Evolutionary conservation across 768 basidiomycete species (phyloP).

Genomic region (Pleurotus citrinopileatus): DNA sequence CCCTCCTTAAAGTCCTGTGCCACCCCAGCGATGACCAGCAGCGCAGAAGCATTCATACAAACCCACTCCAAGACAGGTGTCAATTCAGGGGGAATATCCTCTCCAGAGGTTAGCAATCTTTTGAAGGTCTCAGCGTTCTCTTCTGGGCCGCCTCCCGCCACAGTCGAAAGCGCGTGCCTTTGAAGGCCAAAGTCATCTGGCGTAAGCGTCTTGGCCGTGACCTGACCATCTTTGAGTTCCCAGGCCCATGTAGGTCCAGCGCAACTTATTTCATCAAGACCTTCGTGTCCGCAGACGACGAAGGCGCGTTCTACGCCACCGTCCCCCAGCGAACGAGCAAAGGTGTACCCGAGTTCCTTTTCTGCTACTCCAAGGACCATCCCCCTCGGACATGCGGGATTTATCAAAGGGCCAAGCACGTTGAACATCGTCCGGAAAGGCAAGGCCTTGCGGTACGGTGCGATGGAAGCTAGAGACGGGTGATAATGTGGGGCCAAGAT

Average conservation of each 20-base stretch:
- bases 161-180: slow-evolving; percentile 64
- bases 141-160: slow-evolving; percentile 68
- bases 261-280: slow-evolving; percentile 93
- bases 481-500: slow-evolving; percentile 95
- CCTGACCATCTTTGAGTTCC: slow-evolving; percentile 70
- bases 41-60: slow-evolving; percentile 84
- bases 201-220: slow-evolving; percentile 60
- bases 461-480: slow-evolving; percentile 77
- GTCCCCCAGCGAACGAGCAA: slow-evolving; percentile 70
- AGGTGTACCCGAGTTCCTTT: slow-evolving; percentile 74
- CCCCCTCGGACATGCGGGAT: slow-evolving; percentile 80
- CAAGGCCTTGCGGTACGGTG: slow-evolving; percentile 79
- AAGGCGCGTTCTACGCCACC: slow-evolving; percentile 80
- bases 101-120: slow-evolving; percentile 56
- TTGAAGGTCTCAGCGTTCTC: slow-evolving; percentile 82
- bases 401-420: slow-evolving; percentile 89
- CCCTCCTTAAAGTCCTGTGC: slow-evolving; percentile 72
- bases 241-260: slow-evolving; percentile 86
- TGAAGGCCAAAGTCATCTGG: slow-evolving; percentile 78
- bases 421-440: slow-evolving; percentile 98
- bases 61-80: slow-evolving; percentile 82
- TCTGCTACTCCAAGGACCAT: slow-evolving; percentile 93
- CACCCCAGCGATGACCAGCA: slow-evolving; percentile 81
- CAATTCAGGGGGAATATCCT: slow-evolving; percentile 51
- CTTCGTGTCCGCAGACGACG: slow-evolving; percentile 92